Base-by-base conservation (phyloP, 306 rosid genomes). In the Begonia loranthoides region DNA sequence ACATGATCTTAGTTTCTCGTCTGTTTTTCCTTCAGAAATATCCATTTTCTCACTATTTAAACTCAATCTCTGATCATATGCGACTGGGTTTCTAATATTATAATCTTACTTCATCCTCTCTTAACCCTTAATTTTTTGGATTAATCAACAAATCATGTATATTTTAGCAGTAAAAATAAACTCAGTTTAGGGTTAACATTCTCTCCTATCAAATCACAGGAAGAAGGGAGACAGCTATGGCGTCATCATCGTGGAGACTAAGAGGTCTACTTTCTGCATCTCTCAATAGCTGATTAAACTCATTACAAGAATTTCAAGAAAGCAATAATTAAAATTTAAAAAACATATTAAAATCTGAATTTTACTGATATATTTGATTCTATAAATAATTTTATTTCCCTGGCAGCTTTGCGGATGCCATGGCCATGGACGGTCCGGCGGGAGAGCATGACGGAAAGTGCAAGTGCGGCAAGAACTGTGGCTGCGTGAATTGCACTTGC, bases 401-500 rank as follows among this genome's bases (percentile, higher is more conserved):
- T 28, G 6, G 66, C 88, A 87, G 96, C 82, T 57, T 56, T 67
- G 10, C 17, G 9, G 79, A 80, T 50, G 58, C 66, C 44, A 64
- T 64, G 9, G 66, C 61, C 48, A 57, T 78, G 81, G 85, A 76
- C 57, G 81, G 41, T 49, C 56, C 78, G 33, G 82, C 76, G 7
- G 87, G 74, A 2, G 94, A 83, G 79, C 46, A 76, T 46, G 69
- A 49, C 1, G 89, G 88, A 41, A 78, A 75, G 41, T 87, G 96
- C 96, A 87, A 69, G 66, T 83, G 96, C 36, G 87, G 87, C 16
- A 0, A 79, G 24, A 56, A 15, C 87, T 83, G 96, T 77, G 0
- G 61, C 40, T 82, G 90, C 40, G 45, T 10, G 17, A 41, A 70
- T 76, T 83, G 96, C 79, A 55, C 69, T 24, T 87, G 96, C 33